Base-by-base conservation (phyloP, 2,329 filamentous ascomycete genomes). In the Aspergillus texensis region DNA sequence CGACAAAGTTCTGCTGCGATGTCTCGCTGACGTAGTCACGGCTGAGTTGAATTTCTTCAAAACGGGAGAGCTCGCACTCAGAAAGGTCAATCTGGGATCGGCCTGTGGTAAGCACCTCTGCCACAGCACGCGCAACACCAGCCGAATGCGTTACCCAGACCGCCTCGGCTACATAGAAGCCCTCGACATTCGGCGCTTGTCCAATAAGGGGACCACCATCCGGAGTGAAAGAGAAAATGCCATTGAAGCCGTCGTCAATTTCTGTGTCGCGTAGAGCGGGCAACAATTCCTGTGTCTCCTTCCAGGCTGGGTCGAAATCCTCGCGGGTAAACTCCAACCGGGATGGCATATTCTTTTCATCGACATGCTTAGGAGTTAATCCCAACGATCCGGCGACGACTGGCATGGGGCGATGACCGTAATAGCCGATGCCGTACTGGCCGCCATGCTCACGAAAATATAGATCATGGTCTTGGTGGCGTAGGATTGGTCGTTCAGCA, bases 141-240 rank as follows among this genome's bases (percentile, higher is more conserved):
- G 86, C 86, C 0, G 87, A 89, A 66, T 89, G 87, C 21, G 87
- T 89, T 0, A 89, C 87, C 87, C 87, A 89, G 0, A 89, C 86
- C 6, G 87, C 87, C 68, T 89, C 87, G 0, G 87, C 87, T 1
- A 89, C 85, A 67, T 82, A 89, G 74, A 89, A 89, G 14, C 85
- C 85, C 53, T 88, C 84, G 0, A 89, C 74, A 16, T 81, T 82
- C 8, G 87, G 86, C 0, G 85, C 80, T 68, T 85, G 81, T 3
- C 87, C 87, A 2, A 89, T 79, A 0, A 89, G 79, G 0, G 87
- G 84, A 0, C 85, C 86, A 0, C 87, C 87, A 58, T 89, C 87
- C 0, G 87, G 87, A 0, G 87, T 89, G 70, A 89, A 89, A 0
- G 87, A 89, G 74, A 89, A 87, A 68, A 89, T 82, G 3, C 87